Evolutionary conservation across 768 basidiomycete genomes (phyloP), one percentile per base, ranked within the genome.

Genomic region (Russula sp.): DNA sequence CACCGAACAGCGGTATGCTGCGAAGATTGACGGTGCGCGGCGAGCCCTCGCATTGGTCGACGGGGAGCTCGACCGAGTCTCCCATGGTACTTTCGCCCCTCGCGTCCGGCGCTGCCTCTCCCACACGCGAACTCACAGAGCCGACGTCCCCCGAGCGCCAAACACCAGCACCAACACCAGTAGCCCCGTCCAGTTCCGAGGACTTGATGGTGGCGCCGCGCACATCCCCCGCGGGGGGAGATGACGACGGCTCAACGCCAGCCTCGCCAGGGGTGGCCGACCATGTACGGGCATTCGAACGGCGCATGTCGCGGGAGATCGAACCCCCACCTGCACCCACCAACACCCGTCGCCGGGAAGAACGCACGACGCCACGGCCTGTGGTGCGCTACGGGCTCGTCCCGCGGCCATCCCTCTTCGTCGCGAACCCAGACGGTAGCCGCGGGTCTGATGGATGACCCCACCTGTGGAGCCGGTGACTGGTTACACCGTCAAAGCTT

Each of bases 341-440:
- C 73, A 69, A 74, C 73, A 55, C 73, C 66, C 56, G 80, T 81
- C 68, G 79, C 78, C 69, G 72, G 73, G 61, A 70, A 75, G 53
- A 75, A 71, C 63, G 78, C 74, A 69, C 45, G 67, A 62, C 61
- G 57, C 66, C 57, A 3, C 50, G 67, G 3, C 55, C 74, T 55
- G 73, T 71, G 48, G 76, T 84, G 42, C 78, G 81, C 32, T 91
- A 91, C 71, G 88, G 88, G 13, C 78, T 91, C 39, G 84, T 79
- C 40, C 83, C 84, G 27, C 79, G 81, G 63, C 74, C 82, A 20
- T 82, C 83, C 65, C 77, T 92, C 35, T 91, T 83, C 67, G 79
- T 92, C 56, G 87, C 87, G 27, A 91, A 92, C 73, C 89, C 90
- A 18, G 85, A 87, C 69, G 68, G 58, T 18, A 10, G 47, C 40